These are phyloP conservation scores for Vaccinium corymbosum DNA, from an alignment of 148 eudicot species.

Conservation along the genomic window DNA sequence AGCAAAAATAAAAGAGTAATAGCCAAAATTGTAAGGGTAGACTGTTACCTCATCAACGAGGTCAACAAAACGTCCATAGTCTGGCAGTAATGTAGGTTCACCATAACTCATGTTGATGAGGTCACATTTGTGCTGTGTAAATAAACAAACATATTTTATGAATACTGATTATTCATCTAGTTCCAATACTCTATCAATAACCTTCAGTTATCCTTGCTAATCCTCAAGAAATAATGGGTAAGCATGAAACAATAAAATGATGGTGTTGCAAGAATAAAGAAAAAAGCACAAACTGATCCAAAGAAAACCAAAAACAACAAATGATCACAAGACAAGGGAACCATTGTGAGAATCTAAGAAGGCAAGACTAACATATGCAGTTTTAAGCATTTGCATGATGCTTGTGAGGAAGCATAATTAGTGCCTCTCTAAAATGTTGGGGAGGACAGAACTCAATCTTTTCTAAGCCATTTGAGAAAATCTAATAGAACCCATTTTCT, in stretches of 20 bases:
- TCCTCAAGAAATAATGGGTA: background rate
- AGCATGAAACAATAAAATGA: background rate
- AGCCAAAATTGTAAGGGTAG: background rate
- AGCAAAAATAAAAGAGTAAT: background rate
- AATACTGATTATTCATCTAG: background rate
- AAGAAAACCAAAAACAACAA: background rate
- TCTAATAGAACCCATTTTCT: background rate
- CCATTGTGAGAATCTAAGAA: background rate
- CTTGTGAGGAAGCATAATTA: background rate
- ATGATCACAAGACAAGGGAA: background rate
- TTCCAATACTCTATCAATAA: background rate
- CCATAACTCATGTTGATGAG: conserved; percentile 99
- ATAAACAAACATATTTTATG: background rate
- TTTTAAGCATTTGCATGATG: background rate
- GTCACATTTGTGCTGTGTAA: conserved; percentile 98
- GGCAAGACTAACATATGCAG: background rate
- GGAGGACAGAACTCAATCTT: background rate
- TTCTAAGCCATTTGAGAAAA: background rate
- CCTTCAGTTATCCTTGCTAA: background rate
- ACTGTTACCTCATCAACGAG: conserved; percentile 76
- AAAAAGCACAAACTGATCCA: background rate
- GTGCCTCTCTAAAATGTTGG: background rate
- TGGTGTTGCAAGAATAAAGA: background rate
- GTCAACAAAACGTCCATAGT: conserved; percentile 99
- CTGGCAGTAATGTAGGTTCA: conserved; percentile 82